A percentile compares a stretch with the other conserved stretches of the same genome.
phyloP scores from a whole-genome alignment of 2,329 filamentous ascomycete genomes.

The Helicocarpus griseus region DNA sequence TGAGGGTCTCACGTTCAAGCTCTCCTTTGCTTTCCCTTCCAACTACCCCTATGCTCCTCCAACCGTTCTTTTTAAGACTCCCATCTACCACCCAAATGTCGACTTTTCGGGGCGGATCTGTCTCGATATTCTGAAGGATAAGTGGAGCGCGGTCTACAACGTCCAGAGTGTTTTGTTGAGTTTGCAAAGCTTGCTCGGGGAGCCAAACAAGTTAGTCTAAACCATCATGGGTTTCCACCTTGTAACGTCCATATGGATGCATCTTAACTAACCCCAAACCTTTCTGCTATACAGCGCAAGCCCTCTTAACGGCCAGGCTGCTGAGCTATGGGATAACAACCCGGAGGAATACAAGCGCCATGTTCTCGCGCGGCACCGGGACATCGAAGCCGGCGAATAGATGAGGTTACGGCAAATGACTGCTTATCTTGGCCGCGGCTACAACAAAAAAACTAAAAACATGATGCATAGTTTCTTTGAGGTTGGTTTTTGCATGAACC shows the following conservation, averaged over 20 bases:
- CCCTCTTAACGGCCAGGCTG: slow-evolving; percentile 90
- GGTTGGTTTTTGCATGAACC: not conserved
- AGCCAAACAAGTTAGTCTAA: slow-evolving; percentile 88
- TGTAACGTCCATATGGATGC: not conserved
- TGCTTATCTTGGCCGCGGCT: not conserved
- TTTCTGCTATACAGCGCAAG: slow-evolving; percentile 54
- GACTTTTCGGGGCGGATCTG: slow-evolving; percentile 97
- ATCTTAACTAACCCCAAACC: not conserved
- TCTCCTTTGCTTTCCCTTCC: slow-evolving; percentile 77
- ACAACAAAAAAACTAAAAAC: not conserved
- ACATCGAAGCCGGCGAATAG: slow-evolving; percentile 41
- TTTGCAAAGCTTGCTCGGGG: slow-evolving; percentile 86
- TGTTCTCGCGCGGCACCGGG: slow-evolving; percentile 54
- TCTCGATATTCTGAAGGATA: slow-evolving; percentile 95
- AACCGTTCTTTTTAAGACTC: slow-evolving; percentile 92
- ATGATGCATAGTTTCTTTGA: not conserved
- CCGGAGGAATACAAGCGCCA: slow-evolving; percentile 73
- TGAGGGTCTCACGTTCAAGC: slow-evolving; percentile 77
- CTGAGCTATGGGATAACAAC: slow-evolving; percentile 90
- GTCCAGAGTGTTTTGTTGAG: slow-evolving; percentile 88
- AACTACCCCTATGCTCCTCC: slow-evolving; percentile 92
- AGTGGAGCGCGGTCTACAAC: slow-evolving; percentile 97
- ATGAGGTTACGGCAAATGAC: not conserved
- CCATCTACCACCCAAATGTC: slow-evolving; percentile 98
- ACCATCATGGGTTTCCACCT: not conserved